Evolutionary conservation across 345 rosid genomes (phyloP).

Genomic region (Eucalyptus caleyi): DNA sequence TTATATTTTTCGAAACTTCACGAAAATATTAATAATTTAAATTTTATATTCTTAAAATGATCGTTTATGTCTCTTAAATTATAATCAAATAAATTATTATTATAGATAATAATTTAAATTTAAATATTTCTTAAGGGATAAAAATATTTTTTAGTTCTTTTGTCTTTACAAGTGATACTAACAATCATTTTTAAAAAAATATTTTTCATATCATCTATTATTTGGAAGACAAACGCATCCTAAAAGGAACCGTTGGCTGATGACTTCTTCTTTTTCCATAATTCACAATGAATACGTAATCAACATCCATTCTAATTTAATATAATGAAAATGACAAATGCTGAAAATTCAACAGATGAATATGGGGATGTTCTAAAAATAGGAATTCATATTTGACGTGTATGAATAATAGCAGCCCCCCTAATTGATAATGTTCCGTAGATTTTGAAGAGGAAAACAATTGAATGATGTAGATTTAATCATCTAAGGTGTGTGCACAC

Average conservation of each 20-base stretch:
- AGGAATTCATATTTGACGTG: not conserved
- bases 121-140: not conserved
- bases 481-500: not conserved
- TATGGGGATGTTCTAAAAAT: not conserved
- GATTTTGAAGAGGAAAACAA: not conserved
- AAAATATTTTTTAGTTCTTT: too few relatives aligned
- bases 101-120: too few relatives aligned
- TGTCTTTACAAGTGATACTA: fast-evolving
- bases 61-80: too few relatives aligned
- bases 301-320: not conserved
- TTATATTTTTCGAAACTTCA: too few relatives aligned
- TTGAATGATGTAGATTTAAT: not conserved
- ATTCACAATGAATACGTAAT: not conserved
- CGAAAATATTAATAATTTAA: too few relatives aligned
- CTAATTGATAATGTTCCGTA: not conserved
- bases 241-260: not conserved
- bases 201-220: too few relatives aligned
- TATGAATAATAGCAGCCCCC: not conserved
- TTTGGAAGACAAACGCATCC: too few relatives aligned
- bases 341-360: not conserved
- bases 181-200: too few relatives aligned
- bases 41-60: too few relatives aligned
- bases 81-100: too few relatives aligned
- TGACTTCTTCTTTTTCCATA: not conserved
- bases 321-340: not conserved